Evolutionary conservation across 176 grass and related monocot genomes (phyloP).

Genomic region (Triticum urartu): DNA sequence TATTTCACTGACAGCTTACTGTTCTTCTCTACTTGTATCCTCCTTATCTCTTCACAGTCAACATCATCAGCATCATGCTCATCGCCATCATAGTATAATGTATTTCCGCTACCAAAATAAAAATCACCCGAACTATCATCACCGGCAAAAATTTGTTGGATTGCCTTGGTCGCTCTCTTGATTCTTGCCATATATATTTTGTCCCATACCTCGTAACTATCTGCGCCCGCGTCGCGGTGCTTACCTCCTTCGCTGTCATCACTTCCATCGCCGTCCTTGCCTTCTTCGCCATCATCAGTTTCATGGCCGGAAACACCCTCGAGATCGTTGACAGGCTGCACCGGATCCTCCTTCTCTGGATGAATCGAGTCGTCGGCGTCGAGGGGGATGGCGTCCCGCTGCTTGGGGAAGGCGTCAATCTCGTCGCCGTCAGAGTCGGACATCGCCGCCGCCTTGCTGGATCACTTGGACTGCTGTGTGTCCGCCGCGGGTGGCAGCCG

Average conservation of each 20-base stretch:
- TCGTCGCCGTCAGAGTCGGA: conserved; percentile 59
- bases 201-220: conserved; percentile 29
- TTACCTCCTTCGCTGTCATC: conserved; percentile 48
- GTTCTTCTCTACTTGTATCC: conserved; percentile 50
- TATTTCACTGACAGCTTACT: conserved; percentile 63
- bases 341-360: conserved; percentile 60
- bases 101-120: conserved; percentile 68
- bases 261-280: conserved; percentile 46
- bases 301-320: conserved; percentile 50
- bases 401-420: conserved; percentile 86
- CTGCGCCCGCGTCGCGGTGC: conserved; percentile 26
- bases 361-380: conserved; percentile 31
- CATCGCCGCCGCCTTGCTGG: neutral
- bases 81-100: conserved; percentile 51
- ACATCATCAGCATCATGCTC: conserved; percentile 65
- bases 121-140: conserved; percentile 73
- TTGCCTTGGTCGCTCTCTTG: conserved; percentile 61
- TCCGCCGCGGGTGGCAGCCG: neutral
- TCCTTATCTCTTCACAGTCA: conserved; percentile 44
- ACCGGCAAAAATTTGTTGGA: conserved; percentile 61
- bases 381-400: conserved; percentile 70
- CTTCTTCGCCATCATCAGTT: conserved; percentile 35
- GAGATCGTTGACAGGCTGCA: conserved; percentile 68
- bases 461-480: conserved; percentile 14
- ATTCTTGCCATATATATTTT: conserved; percentile 64